Conservation (phyloP, 306 rosid species). For the Biancaea sappan region DNA sequence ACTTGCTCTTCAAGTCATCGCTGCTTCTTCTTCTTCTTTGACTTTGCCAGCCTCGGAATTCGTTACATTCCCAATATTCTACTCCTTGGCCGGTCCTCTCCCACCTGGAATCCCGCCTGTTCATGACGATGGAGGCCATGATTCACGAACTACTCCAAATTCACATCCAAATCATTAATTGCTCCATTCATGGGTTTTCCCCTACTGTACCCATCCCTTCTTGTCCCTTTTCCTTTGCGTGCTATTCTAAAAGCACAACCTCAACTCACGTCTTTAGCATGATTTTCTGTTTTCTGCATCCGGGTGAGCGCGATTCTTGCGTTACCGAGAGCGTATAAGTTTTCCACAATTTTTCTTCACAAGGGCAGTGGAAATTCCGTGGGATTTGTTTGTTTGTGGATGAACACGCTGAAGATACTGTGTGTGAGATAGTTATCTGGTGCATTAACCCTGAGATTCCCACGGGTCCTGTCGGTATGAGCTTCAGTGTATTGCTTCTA, state of each 20-base stretch:
- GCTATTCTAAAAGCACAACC: constrained; percentile 49
- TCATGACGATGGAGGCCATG: neutral
- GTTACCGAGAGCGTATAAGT: neutral
- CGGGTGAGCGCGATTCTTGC: neutral
- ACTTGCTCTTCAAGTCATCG: constrained; percentile 36
- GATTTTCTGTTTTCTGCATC: constrained; percentile 21
- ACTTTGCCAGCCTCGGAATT: constrained; percentile 50
- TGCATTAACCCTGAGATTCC: constrained; percentile 20
- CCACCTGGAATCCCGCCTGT: constrained; percentile 50
- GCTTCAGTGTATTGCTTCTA: neutral
- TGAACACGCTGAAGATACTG: constrained; percentile 27
- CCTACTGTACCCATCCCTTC: neutral
- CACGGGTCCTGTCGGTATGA: neutral
- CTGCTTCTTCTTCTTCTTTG: constrained; percentile 39
- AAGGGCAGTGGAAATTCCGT: constrained; percentile 26
- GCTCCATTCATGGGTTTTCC: constrained; percentile 3
- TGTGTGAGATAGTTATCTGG: constrained; percentile 4
- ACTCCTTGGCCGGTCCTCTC: constrained; percentile 31
- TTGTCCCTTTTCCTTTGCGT: constrained; percentile 54
- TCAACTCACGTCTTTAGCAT: constrained; percentile 33
- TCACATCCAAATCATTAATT: neutral
- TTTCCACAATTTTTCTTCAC: constrained; percentile 28
- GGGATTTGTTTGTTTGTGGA: constrained; percentile 31
- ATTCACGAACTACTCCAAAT: constrained; percentile 7
- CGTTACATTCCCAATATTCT: constrained; percentile 51